Conservation (phyloP, 352 stramenopile genomes). For the Elongisporangium senticosum region DNA sequence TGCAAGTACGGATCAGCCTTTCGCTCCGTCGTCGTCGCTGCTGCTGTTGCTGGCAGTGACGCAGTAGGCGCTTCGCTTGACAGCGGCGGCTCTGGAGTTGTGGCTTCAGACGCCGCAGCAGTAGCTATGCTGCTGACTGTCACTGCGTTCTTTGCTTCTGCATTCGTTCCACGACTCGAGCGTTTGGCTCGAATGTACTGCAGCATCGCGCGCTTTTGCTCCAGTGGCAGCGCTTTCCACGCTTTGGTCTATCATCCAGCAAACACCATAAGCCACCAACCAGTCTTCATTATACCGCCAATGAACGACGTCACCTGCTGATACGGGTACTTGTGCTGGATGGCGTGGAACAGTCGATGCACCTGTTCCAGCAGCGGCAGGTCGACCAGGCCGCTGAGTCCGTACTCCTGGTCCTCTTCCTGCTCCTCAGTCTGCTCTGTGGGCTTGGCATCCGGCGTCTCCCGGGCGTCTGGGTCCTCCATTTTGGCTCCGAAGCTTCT, state of each 20-base stretch:
- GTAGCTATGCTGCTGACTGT: neutral
- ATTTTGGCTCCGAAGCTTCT: neutral
- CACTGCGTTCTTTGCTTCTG: constrained; percentile 3
- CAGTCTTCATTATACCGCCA: neutral
- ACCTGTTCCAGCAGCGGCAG: constrained; percentile 82
- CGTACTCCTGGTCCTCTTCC: constrained; percentile 55
- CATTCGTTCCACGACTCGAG: neutral
- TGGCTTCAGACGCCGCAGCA: constrained; percentile 4
- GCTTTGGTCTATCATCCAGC: constrained; percentile 39
- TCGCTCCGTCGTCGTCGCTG: constrained; percentile 8
- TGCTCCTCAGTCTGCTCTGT: constrained; percentile 1
- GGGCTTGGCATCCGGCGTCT: neutral
- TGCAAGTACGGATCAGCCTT: constrained; percentile 70
- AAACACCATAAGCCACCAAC: constrained; percentile 3
- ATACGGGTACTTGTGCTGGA: constrained; percentile 78
- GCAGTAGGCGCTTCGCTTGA: neutral
- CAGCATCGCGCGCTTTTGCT: constrained; percentile 79
- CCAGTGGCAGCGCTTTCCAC: constrained; percentile 68
- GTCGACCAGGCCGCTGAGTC: constrained; percentile 49
- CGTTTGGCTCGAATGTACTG: constrained; percentile 75
- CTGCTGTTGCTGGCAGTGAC: constrained; percentile 1
- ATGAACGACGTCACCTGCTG: constrained; percentile 38
- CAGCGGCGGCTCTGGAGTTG: neutral
- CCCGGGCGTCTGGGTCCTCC: neutral
- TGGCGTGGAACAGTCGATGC: constrained; percentile 80